Evolutionary conservation across 495 filamentous ascomycete genomes (phyloP).

Genomic region (Penicillium ochrochloron): DNA sequence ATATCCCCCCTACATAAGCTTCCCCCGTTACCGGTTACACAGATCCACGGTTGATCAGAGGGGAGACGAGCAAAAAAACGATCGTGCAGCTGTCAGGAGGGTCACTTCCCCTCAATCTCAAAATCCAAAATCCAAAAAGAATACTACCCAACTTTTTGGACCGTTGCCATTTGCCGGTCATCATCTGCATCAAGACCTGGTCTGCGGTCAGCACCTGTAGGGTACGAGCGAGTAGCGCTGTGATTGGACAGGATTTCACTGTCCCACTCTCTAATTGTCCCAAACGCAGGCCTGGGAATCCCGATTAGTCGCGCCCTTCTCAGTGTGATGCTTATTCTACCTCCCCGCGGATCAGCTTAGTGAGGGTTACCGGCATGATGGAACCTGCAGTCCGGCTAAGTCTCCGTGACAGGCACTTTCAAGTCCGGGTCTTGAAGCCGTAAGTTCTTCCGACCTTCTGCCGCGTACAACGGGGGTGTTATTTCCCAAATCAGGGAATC

Average conservation of each 20-base stretch:
- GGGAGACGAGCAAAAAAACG: slow-evolving; percentile 12
- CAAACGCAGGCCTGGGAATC: background rate
- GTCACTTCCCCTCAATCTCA: background rate
- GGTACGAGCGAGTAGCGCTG: background rate
- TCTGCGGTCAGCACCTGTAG: slow-evolving; percentile 6
- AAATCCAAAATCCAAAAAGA: background rate
- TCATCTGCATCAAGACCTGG: background rate
- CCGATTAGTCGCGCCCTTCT: background rate
- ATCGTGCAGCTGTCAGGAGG: slow-evolving; percentile 22
- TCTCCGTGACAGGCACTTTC: slow-evolving; percentile 30
- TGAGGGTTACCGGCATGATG: slow-evolving; percentile 36
- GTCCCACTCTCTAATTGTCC: slow-evolving; percentile 5
- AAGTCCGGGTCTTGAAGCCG: slow-evolving; percentile 35
- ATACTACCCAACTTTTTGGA: slow-evolving; percentile 31
- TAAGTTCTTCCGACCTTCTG: slow-evolving; percentile 28
- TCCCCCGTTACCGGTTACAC: slow-evolving; percentile 26
- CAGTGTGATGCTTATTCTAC: slow-evolving; percentile 28
- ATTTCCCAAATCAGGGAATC: background rate
- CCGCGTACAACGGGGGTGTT: slow-evolving; percentile 9
- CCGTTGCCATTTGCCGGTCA: slow-evolving; percentile 15
- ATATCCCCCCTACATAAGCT: slow-evolving; percentile 15
- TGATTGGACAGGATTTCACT: slow-evolving; percentile 1
- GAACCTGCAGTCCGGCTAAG: slow-evolving; percentile 32
- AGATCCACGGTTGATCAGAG: slow-evolving; percentile 33
- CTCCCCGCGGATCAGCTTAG: slow-evolving; percentile 32